A percentile compares a stretch with the other conserved stretches of the same genome.
Evolutionary conservation across 768 basidiomycete genomes (phyloP).

Genomic region (Termitomyces sp.): DNA sequence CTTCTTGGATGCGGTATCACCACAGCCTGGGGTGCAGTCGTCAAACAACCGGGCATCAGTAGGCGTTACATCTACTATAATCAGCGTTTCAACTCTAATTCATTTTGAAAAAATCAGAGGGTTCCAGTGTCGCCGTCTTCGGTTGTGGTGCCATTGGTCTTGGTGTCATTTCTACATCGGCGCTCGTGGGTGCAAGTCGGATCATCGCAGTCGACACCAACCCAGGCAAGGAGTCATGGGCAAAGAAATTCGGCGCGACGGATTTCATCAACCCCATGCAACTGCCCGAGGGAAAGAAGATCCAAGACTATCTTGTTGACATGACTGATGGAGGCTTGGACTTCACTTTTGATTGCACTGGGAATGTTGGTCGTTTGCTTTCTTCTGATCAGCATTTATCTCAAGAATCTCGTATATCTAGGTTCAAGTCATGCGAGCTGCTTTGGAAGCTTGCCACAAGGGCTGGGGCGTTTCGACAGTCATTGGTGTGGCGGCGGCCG

Average conservation of each 20-base stretch:
- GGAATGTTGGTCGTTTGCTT: constrained; percentile 49
- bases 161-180: constrained; percentile 82
- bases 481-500: constrained; percentile 96
- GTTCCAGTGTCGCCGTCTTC: constrained; percentile 89
- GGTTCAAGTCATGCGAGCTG: constrained; percentile 92
- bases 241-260: constrained; percentile 89
- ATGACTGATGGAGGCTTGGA: constrained; percentile 96
- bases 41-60: constrained; percentile 88
- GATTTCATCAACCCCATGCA: constrained; percentile 86
- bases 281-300: constrained; percentile 74
- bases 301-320: constrained; percentile 87
- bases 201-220: constrained; percentile 94
- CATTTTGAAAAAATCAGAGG: constrained; percentile 51
- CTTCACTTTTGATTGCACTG: constrained; percentile 96
- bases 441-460: constrained; percentile 98
- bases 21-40: constrained; percentile 96
- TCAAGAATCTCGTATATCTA: constrained; percentile 19
- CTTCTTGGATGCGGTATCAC: constrained; percentile 95
- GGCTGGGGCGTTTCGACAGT: constrained; percentile 97
- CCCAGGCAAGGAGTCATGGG: constrained; percentile 81
- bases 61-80: constrained; percentile 22
- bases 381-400: background rate
- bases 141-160: constrained; percentile 97
- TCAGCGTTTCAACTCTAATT: background rate
- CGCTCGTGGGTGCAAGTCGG: constrained; percentile 74